phyloP scores from a whole-genome alignment of 2,329 filamentous ascomycete species.

The Trichoderma sp. region DNA sequence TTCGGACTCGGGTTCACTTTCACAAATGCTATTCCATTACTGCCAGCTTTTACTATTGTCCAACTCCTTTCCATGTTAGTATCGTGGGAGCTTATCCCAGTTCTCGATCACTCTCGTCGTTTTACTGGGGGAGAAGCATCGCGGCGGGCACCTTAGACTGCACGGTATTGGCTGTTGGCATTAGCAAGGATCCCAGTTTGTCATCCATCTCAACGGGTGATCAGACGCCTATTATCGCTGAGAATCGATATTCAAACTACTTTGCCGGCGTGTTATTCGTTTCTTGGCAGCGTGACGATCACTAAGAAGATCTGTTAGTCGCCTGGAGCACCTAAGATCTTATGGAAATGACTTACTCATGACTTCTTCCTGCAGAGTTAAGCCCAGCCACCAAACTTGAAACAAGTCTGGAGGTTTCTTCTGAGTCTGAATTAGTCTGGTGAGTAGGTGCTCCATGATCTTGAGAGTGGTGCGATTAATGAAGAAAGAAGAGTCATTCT shows the following conservation, averaged over 20 bases:
- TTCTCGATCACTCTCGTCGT: slow-evolving; percentile 41
- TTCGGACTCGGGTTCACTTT: slow-evolving; percentile 33
- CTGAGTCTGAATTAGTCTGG: slow-evolving; percentile 33
- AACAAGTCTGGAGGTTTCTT: slow-evolving; percentile 35
- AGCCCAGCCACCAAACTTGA: slow-evolving; percentile 35
- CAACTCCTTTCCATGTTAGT: slow-evolving; percentile 41
- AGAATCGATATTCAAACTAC: slow-evolving; percentile 28
- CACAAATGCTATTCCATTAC: slow-evolving; percentile 31
- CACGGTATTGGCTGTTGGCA: slow-evolving; percentile 38
- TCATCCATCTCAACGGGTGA: slow-evolving; percentile 25
- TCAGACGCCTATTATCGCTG: slow-evolving; percentile 29
- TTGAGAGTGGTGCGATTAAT: not conserved
- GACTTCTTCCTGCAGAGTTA: slow-evolving; percentile 35
- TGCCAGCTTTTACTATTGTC: slow-evolving; percentile 38
- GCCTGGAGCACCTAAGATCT: slow-evolving; percentile 33
- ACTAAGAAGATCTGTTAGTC: slow-evolving; percentile 41
- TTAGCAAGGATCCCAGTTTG: slow-evolving; percentile 24
- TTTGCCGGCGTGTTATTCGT: slow-evolving; percentile 35
- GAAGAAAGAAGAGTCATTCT: not conserved
- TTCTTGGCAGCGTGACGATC: slow-evolving; percentile 47
- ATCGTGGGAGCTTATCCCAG: slow-evolving; percentile 44
- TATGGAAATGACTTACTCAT: slow-evolving; percentile 31
- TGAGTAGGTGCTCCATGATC: slow-evolving; percentile 19
- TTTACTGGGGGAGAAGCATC: slow-evolving; percentile 33
- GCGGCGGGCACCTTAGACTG: slow-evolving; percentile 32